Conservation (phyloP, 1,139 yeast genomes). For the Suhomyces chickasaworum region DNA sequence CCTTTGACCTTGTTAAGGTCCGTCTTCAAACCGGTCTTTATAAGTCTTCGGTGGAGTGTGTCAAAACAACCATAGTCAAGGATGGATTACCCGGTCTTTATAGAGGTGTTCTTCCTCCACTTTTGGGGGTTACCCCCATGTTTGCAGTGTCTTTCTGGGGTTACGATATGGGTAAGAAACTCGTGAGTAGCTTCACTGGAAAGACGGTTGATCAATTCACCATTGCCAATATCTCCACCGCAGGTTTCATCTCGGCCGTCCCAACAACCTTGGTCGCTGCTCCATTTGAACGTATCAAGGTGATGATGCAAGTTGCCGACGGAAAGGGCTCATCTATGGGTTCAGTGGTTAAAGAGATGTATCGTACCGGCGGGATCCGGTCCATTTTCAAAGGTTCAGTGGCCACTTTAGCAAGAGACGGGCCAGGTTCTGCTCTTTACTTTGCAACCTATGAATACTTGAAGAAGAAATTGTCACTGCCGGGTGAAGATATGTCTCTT, state of each 20-base stretch:
- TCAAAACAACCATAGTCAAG: slow-evolving; percentile 64
- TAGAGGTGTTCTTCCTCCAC: slow-evolving; percentile 86
- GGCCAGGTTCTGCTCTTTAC: slow-evolving; percentile 97
- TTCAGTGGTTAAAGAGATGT: slow-evolving; percentile 68
- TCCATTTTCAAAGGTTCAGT: slow-evolving; percentile 89
- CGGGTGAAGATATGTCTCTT: slow-evolving; percentile 62
- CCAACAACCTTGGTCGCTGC: slow-evolving; percentile 97
- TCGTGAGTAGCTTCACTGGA: slow-evolving; percentile 55
- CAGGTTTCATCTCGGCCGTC: slow-evolving; percentile 93
- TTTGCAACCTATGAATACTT: slow-evolving; percentile 91
- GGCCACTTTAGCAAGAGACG: slow-evolving; percentile 94
- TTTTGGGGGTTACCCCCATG: slow-evolving; percentile 96
- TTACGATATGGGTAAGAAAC: slow-evolving; percentile 84
- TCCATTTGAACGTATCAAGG: slow-evolving; percentile 95
- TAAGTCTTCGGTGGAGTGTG: slow-evolving; percentile 62
- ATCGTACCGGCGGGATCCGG: slow-evolving; percentile 77
- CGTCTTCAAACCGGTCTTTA: slow-evolving; percentile 80
- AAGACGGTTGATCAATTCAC: slow-evolving; percentile 49
- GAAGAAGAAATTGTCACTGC: slow-evolving; percentile 60
- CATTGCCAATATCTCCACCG: slow-evolving; percentile 76
- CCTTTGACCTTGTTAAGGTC: slow-evolving; percentile 91
- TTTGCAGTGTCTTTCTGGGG: slow-evolving; percentile 99
- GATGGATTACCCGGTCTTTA: slow-evolving; percentile 82
- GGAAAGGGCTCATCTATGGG: slow-evolving; percentile 54
- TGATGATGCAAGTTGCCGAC: slow-evolving; percentile 80